Percentiles rank a stretch among this genome's conserved stretches.
phyloP scores from a whole-genome alignment of 2,329 filamentous ascomycete genomes.

The Parasarocladium wereldwijsianum region DNA sequence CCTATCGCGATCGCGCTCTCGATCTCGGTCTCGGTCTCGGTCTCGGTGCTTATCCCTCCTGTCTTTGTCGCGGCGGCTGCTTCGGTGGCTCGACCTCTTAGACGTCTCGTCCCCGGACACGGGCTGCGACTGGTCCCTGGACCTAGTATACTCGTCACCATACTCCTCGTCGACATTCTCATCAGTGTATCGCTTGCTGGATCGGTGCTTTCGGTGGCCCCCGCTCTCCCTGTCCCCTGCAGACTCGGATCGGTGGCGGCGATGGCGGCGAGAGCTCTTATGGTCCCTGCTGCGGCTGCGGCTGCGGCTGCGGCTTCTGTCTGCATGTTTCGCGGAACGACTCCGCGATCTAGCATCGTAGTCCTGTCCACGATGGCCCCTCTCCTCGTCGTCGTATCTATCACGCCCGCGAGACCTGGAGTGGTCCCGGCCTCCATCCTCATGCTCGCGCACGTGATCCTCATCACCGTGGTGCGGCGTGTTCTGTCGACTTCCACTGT shows the following conservation, averaged over 20 bases:
- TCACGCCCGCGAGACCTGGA: constrained; percentile 21
- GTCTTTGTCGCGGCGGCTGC: constrained; percentile 32
- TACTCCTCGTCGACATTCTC: constrained; percentile 34
- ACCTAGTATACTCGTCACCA: constrained; percentile 27
- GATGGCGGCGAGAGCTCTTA: constrained; percentile 32
- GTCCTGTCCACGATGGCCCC: constrained; percentile 8
- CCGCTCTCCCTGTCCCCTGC: constrained; percentile 29
- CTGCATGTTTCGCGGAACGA: constrained; percentile 10
- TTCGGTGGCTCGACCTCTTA: constrained; percentile 42
- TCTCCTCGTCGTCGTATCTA: constrained; percentile 15
- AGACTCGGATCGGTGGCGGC: constrained; percentile 39
- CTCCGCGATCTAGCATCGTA: constrained; percentile 5
- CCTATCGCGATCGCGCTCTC: constrained; percentile 24
- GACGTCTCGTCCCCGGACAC: constrained; percentile 46
- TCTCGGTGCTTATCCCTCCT: constrained; percentile 26
- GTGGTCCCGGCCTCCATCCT: constrained; percentile 15
- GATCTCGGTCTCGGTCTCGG: constrained; percentile 20
- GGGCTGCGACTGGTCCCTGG: constrained; percentile 28
- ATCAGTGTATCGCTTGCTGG: constrained; percentile 23
- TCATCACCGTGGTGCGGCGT: constrained; percentile 5
- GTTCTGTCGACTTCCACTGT: constrained; percentile 10
- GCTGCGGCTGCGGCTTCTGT: constrained; percentile 17
- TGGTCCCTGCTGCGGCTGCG: constrained; percentile 27
- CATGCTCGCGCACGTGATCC: constrained; percentile 14
- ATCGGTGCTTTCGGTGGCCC: constrained; percentile 35